Evolutionary conservation across 345 rosid genomes (phyloP), one percentile per base, ranked within the genome.

Genomic region (Rhodomyrtus tomentosa): DNA sequence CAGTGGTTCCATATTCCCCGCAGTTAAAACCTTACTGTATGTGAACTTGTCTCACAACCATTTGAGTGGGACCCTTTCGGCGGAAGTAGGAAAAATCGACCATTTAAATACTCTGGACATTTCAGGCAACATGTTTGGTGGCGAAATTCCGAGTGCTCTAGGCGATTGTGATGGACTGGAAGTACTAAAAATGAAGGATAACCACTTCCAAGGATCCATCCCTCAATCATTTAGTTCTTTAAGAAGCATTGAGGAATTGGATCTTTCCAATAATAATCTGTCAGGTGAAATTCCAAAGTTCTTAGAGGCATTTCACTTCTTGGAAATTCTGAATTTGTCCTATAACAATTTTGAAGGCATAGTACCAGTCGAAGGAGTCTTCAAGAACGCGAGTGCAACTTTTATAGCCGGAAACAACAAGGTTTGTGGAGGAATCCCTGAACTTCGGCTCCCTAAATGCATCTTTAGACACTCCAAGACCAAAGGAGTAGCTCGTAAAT

Each of bases 371-470:
- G 49, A 27, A 49, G 89, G 90, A 18, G 27, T 88, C 62, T 88
- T 89, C 83, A 38, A 20, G 24, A 89, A 89, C 82, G 62, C 82
- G 12, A 86, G 85, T 49, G 83, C 59, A 2, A 5, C 84, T n/a
- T 82, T 82, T 6, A 15, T 87, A 42, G 14, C 15, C 42, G 89
- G 89, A 81, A 89, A 89, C 85, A 49, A 62, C 14, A 83, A 83
- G 55, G 82, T 89, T 4, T 89, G 91, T 50, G 88, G 91, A 10
- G 89, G 91, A 38, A 38, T 62, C 6, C 38, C 16, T 3, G 76
- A 62, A 36, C 27, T 62, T 62, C 38, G 9, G 36, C 76, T 62
- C 40, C 76, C 38, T 11, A 62, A 15, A n/a, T 62, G 76, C 76
- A 62, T 20, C 76, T n/a, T 15, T 62, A 62, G 40, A 15, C 29